A percentile compares a stretch with the other conserved stretches of the same genome.
These are phyloP conservation scores for Podosphaera leucotricha DNA, from an alignment of 2,329 filamentous ascomycete species.

Conservation along the genomic window DNA sequence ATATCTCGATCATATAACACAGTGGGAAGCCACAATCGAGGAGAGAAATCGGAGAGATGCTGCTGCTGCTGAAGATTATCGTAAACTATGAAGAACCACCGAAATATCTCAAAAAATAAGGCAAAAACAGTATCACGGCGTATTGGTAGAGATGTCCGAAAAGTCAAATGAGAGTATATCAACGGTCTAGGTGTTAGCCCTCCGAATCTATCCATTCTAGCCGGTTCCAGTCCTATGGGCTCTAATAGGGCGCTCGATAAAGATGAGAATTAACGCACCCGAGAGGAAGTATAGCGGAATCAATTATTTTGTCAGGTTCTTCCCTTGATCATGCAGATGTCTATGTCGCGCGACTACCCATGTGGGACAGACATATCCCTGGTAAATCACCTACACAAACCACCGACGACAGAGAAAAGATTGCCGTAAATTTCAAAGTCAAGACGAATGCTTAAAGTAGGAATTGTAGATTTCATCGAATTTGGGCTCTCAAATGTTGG, in stretches of 20 bases:
- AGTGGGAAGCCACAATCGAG: background rate
- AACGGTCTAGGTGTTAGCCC: background rate
- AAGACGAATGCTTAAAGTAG: too few species aligned
- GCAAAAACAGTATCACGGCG: background rate
- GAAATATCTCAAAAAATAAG: background rate
- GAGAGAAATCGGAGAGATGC: background rate
- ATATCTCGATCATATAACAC: too few species aligned
- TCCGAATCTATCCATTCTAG: background rate
- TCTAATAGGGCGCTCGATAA: background rate
- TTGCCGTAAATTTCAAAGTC: too few species aligned
- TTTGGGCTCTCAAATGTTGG: too few species aligned
- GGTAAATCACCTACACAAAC: too few species aligned
- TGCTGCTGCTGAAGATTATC: background rate
- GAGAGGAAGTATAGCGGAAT: background rate
- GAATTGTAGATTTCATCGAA: too few species aligned
- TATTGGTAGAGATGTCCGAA: too few species aligned
- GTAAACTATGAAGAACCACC: background rate
- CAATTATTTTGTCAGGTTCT: background rate
- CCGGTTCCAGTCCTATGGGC: too few species aligned
- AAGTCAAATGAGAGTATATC: background rate
- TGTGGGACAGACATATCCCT: too few species aligned
- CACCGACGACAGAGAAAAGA: too few species aligned
- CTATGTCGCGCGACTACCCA: background rate
- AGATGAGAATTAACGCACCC: background rate
- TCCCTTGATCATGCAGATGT: background rate